Evolutionary conservation across 2,329 filamentous ascomycete genomes (phyloP).

Genomic region (Pseudogymnoascus sp.): DNA sequence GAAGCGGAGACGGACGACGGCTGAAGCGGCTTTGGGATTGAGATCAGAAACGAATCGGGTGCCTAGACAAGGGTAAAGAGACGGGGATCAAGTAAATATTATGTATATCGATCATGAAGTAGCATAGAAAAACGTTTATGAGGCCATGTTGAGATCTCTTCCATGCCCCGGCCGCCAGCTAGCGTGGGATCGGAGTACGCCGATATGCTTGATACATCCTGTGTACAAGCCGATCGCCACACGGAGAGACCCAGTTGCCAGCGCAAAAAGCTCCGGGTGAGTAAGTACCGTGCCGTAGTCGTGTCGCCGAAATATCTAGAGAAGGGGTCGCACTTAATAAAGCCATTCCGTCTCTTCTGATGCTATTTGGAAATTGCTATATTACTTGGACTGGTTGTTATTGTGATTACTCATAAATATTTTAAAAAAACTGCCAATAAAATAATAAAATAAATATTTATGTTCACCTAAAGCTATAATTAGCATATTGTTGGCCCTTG

Average conservation of each 20-base stretch:
- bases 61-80: not conserved
- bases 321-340: not conserved
- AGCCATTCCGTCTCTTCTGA: not conserved
- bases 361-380: not conserved
- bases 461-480: not conserved
- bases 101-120: not conserved
- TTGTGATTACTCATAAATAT: not conserved
- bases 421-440: not conserved
- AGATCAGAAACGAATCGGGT: not conserved
- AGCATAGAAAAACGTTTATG: constrained; percentile 6
- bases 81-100: constrained; percentile 5
- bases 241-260: constrained; percentile 5
- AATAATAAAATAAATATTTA: not conserved
- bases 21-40: not conserved
- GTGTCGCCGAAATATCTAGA: not conserved
- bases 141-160: constrained; percentile 8
- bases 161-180: not conserved
- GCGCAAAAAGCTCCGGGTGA: not conserved
- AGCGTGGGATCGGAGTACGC: constrained; percentile 7
- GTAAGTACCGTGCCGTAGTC: not conserved
- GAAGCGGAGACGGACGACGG: constrained; percentile 5
- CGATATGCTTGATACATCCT: constrained; percentile 9
- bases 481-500: not conserved
- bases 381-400: not conserved
- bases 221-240: not conserved